Evolutionary conservation across 805 yeast species (phyloP), one percentile per base, ranked within the genome.

Genomic region (Sugiyamaella qingdaonensis): DNA sequence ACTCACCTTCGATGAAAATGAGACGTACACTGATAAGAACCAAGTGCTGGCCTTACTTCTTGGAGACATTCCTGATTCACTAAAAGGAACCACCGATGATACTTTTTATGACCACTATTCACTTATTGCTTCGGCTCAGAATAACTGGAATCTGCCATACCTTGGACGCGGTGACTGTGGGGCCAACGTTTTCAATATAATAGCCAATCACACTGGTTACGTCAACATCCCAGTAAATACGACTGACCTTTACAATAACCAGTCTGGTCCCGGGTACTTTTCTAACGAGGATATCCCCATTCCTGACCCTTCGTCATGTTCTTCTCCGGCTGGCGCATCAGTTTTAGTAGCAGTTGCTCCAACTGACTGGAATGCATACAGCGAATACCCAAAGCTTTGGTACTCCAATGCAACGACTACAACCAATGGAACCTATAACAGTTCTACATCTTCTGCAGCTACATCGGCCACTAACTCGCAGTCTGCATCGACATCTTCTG

Each of bases 41-140:
- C 72, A 67, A 49, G 79, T 78, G 36, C 74, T 58, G 58, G 68
- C 79, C 14, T 58, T 78, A 19, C 66, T 78, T 51, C 70, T 78
- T 37, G 80, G 78, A 58, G 52, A 49, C 35, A 63, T 78, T 54
- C 74, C 76, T 53, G 73, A 73, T 39, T 58, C 61, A 4, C 61
- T 67, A 55, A 65, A 68, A 57, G 79, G 79, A 58, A 75, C 78
- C 49, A 60, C 66, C 11, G 82, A 78, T 60, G 58, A 60, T 54
- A 78, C 78, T 44, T 78, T 68, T 71, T 78, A 78, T 68, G 73
- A 76, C 66, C 82, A 78, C 64, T 78, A 77, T 71, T 73, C 81
- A 32, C 73, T 74, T 61, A 56, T 78, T 47, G 69, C 82, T 14
- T 61, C 81, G 37, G 72, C 74, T 49, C 72, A 75, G 68, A 78